These are phyloP conservation scores for Plasmodium adleri DNA, from an alignment of 169 alveolate species.

Conservation along the genomic window DNA sequence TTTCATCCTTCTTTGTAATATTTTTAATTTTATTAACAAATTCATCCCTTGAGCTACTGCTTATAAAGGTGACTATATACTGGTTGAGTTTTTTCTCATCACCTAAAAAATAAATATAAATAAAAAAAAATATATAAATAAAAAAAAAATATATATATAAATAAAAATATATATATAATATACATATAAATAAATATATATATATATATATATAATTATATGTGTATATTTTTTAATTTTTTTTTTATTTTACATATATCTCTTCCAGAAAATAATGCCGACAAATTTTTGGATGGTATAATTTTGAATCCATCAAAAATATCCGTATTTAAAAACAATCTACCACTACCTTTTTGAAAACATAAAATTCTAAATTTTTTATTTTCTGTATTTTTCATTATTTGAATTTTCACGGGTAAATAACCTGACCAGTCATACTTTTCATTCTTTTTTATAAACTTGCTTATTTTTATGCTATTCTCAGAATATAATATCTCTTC, in stretches of 20 bases:
- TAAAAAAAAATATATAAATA: background rate
- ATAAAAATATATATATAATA: background rate
- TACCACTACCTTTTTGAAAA: slow-evolving; percentile 85
- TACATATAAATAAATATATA: background rate
- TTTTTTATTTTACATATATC: slow-evolving; percentile 38
- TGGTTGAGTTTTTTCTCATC: slow-evolving; percentile 62
- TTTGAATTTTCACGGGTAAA: slow-evolving; percentile 71
- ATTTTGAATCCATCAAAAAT: slow-evolving; percentile 72
- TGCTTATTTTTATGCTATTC: slow-evolving; percentile 54
- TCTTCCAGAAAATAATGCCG: slow-evolving; percentile 68
- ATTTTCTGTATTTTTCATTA: slow-evolving; percentile 61
- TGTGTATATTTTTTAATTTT: too few relatives aligned
- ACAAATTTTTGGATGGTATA: slow-evolving; percentile 46
- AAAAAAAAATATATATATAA: slow-evolving; percentile 1
- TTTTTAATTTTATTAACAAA: slow-evolving; percentile 37
- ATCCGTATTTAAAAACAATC: slow-evolving; percentile 82
- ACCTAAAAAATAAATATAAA: slow-evolving; percentile 3
- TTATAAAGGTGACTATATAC: slow-evolving; percentile 60
- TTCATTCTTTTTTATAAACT: slow-evolving; percentile 45
- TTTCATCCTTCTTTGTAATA: slow-evolving; percentile 21
- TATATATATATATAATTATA: background rate
- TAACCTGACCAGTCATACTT: slow-evolving; percentile 76
- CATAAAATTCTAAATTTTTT: slow-evolving; percentile 59
- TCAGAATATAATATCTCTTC: slow-evolving; percentile 64
- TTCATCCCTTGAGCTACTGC: slow-evolving; percentile 57